Evolutionary conservation across 2,329 filamentous ascomycete genomes (phyloP).

Genomic region (Penicillium sp.): DNA sequence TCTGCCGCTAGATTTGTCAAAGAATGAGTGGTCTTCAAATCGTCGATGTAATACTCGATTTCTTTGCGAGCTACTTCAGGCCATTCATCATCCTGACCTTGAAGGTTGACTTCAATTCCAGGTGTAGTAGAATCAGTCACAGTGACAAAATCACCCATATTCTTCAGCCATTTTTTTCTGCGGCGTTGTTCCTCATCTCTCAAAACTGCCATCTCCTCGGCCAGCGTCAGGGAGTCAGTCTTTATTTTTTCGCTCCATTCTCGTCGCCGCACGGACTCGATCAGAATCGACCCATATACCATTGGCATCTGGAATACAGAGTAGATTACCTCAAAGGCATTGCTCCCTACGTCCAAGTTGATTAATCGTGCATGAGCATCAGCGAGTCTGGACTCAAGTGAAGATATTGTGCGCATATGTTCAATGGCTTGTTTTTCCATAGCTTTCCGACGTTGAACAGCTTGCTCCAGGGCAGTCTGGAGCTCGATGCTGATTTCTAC

Average conservation of each 20-base stretch:
- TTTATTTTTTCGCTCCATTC: slow-evolving; percentile 94
- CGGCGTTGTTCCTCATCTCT: slow-evolving; percentile 90
- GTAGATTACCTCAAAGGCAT: slow-evolving; percentile 77
- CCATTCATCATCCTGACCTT: slow-evolving; percentile 78
- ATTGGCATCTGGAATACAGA: slow-evolving; percentile 80
- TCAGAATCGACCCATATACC: slow-evolving; percentile 83
- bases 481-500: slow-evolving; percentile 57
- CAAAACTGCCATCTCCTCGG: slow-evolving; percentile 88
- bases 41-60: slow-evolving; percentile 69
- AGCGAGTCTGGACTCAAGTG: slow-evolving; percentile 72
- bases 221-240: slow-evolving; percentile 78
- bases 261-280: slow-evolving; percentile 78
- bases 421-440: slow-evolving; percentile 64
- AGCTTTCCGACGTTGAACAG: slow-evolving; percentile 65
- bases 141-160: slow-evolving; percentile 70
- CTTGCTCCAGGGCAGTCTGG: slow-evolving; percentile 47
- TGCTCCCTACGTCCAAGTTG: slow-evolving; percentile 70
- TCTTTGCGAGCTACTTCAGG: slow-evolving; percentile 74
- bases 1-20: slow-evolving; percentile 68
- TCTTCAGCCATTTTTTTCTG: slow-evolving; percentile 85
- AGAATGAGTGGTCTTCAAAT: slow-evolving; percentile 63
- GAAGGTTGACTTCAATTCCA: slow-evolving; percentile 80
- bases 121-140: slow-evolving; percentile 67
- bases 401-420: slow-evolving; percentile 79
- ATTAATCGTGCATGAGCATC: slow-evolving; percentile 71